Conservation (phyloP, 1,284 basidiomycete genomes). For the Lentinula novae-zelandiae region DNA sequence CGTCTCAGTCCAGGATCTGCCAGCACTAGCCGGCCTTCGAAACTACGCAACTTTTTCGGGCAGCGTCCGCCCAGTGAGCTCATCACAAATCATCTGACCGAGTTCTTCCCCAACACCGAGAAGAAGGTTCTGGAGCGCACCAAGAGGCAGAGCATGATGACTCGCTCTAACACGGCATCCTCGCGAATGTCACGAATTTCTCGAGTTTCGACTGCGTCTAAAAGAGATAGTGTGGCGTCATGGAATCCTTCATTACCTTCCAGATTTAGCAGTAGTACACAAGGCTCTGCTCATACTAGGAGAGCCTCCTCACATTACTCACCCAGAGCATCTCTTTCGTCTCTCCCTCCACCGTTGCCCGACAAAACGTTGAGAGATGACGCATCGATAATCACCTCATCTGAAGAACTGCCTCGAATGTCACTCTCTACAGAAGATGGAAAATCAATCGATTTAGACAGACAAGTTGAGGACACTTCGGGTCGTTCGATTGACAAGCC, state of each 20-base stretch:
- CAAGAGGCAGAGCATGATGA: conserved; percentile 82
- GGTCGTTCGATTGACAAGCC: conserved; percentile 29
- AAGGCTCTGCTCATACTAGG: conserved; percentile 46
- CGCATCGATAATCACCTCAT: conserved; percentile 28
- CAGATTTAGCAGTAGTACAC: conserved; percentile 68
- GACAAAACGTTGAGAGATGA: conserved; percentile 32
- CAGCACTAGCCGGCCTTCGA: conserved; percentile 50
- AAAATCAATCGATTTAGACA: conserved; percentile 49
- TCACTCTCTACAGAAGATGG: conserved; percentile 73
- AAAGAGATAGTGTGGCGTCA: conserved; percentile 48
- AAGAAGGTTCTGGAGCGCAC: conserved; percentile 86
- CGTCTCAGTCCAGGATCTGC: conserved; percentile 29
- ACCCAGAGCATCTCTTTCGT: conserved; percentile 49
- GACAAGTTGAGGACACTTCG: conserved; percentile 23
- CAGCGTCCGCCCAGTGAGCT: conserved; percentile 96
- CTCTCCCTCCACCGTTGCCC: conserved; percentile 38
- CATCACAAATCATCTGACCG: conserved; percentile 93
- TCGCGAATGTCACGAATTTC: conserved; percentile 25
- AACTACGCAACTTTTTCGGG: conserved; percentile 95
- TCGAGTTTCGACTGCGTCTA: conserved; percentile 19
- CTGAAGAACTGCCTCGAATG: conserved; percentile 55
- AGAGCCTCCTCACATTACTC: conserved; percentile 25
- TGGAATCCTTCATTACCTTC: conserved; percentile 37
- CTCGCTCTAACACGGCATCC: conserved; percentile 30
- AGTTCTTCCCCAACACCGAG: conserved; percentile 94